Evolutionary conservation across 1,284 basidiomycete species (phyloP), one percentile per base, ranked within the genome.

Genomic region (Moesziomyces globuligerus): DNA sequence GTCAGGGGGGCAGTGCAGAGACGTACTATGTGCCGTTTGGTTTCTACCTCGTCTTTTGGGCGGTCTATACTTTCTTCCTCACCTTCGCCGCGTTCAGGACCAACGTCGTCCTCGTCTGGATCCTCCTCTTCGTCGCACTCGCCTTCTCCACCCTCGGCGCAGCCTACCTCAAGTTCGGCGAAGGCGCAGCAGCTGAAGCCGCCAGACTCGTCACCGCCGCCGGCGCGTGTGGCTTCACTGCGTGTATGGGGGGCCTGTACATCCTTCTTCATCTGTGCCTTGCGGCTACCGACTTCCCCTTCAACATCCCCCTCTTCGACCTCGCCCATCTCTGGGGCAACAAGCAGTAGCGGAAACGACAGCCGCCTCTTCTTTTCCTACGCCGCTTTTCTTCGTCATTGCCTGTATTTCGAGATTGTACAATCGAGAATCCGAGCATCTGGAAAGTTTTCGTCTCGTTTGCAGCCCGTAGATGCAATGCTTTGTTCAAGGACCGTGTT

Each of bases 21-120:
- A 26, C 29, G 3, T 70, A 70, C 46, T 70, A 70, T 26, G 48
- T 49, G 1, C 67, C 67, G 1, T 72, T 58, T 11, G 71, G 61
- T 1, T 67, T 48, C 57, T 75, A 75, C 29, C 41, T 75, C 7
- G 13, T 75, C 23, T 70, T 68, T 36, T 75, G 66, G 67, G 57
- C 61, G 1, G 56, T 76, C 11, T 76, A 72, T 46, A 58, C 56
- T 11, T 76, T 44, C 48, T 61, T 76, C 53, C 52, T 74, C 17
- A 72, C 74, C 15, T 46, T 74, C 15, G 74, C 74, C 0, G 46
- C 72, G 9, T 45, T 71, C 43, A 20, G 72, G 1, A 76, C 74
- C n/a, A 76, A 76, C 39, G 69, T 72, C 0, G 61, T 68, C 13
- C 53, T 76, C 13, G 71, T 76, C 20, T 64, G 64, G 60, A 76